Base-by-base conservation (phyloP, 208 protist genomes). In the Tritrichomonas foetus region DNA sequence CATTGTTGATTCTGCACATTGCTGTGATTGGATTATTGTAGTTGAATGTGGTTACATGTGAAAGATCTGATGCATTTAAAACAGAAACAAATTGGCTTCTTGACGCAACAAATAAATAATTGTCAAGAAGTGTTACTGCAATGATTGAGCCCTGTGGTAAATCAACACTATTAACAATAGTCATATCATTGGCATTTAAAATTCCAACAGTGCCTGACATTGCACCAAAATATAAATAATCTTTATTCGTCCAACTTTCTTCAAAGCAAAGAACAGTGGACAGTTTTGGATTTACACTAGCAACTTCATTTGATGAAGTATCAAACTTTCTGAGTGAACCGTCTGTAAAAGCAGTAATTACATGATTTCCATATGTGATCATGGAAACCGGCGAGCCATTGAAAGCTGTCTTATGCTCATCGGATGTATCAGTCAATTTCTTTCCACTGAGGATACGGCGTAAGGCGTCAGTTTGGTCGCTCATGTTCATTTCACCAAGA, bases 41-140 rank as follows among this genome's bases (percentile, higher is more conserved):
- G 11, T 25, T 53, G 30, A 89, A 89, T 57, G 14, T 89, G 0
- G 44, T 39, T 39, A 33, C 41, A 39, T 39, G 41, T n/a, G 47
- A 53, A 8, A 89, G 57, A 57, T 53, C 47, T 57, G 25, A 8
- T 13, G 16, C 20, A 14, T 49, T 33, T 27, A 89, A 8, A 39
- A 89, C 33, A 11, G 27, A 57, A 3, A 89, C 3, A 57, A 39
- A 13, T 5, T 49, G 14, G 5, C 47, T 57, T 8, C 47, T n/a
- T 89, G 78, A 89, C 39, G 78, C 44, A 39, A 47, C 78, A 89
- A 89, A 44, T 22, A 89, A n/a, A 27, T 89, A 61, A 39, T 89
- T 49, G 39, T n/a, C 78, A n/a, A 33, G 3, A 69, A 69, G 13
- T 69, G 64, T 69, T n/a, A 69, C n/a, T 16, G 16, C 64, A 33